Conservation (phyloP, 805 yeast genomes). For the Naumovozyma baii region DNA sequence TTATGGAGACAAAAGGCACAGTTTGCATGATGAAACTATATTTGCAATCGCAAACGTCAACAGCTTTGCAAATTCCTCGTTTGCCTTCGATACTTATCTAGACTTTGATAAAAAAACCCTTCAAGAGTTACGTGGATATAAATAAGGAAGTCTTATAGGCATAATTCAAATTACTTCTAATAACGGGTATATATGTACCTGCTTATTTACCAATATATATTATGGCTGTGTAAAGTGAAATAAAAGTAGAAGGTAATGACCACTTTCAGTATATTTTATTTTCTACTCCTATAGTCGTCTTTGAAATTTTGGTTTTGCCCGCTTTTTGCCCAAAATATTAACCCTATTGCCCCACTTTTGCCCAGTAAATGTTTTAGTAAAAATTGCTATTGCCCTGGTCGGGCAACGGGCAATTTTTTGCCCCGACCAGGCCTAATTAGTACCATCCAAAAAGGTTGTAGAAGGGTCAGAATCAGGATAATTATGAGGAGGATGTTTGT, state of each 20-base stretch:
- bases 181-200: too few relatives aligned
- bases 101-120: not conserved
- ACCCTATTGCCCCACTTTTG: not conserved
- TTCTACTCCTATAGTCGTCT: not conserved
- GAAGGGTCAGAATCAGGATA: too few relatives aligned
- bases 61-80: not conserved
- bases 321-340: not conserved
- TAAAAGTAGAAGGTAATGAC: not conserved
- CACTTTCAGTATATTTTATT: not conserved
- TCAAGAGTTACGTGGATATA: not conserved
- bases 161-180: too few relatives aligned
- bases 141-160: too few relatives aligned
- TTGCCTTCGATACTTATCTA: not conserved
- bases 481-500: too few relatives aligned
- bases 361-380: not conserved
- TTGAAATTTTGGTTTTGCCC: not conserved
- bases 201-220: not conserved
- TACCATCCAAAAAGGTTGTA: too few relatives aligned
- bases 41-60: not conserved
- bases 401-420: too few relatives aligned
- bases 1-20: not conserved
- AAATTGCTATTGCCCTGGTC: not conserved
- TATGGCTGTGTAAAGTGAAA: not conserved
- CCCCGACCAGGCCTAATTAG: too few relatives aligned
- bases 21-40: not conserved